phyloP scores from a whole-genome alignment of 352 stramenopile genomes.

The Plasmopara muralis region DNA sequence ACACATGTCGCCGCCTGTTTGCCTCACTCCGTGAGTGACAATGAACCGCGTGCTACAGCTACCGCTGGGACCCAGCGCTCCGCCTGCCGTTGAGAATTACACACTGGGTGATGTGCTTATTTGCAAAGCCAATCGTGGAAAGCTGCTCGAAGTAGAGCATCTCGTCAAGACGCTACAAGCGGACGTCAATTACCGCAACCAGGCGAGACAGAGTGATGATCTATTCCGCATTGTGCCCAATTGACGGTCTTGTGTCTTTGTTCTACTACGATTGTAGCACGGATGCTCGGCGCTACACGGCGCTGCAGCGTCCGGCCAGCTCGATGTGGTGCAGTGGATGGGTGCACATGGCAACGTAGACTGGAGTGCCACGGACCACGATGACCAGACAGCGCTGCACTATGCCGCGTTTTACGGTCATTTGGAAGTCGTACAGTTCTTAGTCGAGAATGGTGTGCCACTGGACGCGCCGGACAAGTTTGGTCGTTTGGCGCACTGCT shows the following conservation, averaged over 20 bases:
- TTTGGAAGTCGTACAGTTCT: conserved; percentile 76
- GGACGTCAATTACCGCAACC: conserved; percentile 84
- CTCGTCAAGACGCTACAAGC: conserved; percentile 67
- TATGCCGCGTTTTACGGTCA: conserved; percentile 85
- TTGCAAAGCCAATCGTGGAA: conserved; percentile 79
- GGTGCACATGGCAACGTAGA: conserved; percentile 51
- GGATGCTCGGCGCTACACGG: conserved; percentile 74
- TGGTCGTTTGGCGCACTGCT: conserved; percentile 72
- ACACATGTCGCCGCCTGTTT: conserved; percentile 22
- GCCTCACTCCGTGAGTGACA: conserved; percentile 4
- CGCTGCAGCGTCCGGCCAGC: conserved; percentile 65
- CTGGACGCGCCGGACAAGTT: conserved; percentile 82
- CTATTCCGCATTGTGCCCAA: not conserved
- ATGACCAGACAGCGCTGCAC: conserved; percentile 78
- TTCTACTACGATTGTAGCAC: conserved; percentile 35
- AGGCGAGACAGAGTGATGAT: conserved; percentile 29
- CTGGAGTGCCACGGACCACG: conserved; percentile 58
- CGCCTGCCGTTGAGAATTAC: conserved; percentile 61
- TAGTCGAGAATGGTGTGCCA: conserved; percentile 76
- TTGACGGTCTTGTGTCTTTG: conserved; percentile 8
- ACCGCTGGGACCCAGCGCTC: conserved; percentile 38
- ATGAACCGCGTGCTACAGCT: conserved; percentile 67
- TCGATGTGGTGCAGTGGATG: conserved; percentile 81
- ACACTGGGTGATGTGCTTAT: conserved; percentile 82
- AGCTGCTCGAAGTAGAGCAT: conserved; percentile 71